phyloP scores from a whole-genome alignment of 2,329 filamentous ascomycete genomes.

The Plenodomus lindquistii region DNA sequence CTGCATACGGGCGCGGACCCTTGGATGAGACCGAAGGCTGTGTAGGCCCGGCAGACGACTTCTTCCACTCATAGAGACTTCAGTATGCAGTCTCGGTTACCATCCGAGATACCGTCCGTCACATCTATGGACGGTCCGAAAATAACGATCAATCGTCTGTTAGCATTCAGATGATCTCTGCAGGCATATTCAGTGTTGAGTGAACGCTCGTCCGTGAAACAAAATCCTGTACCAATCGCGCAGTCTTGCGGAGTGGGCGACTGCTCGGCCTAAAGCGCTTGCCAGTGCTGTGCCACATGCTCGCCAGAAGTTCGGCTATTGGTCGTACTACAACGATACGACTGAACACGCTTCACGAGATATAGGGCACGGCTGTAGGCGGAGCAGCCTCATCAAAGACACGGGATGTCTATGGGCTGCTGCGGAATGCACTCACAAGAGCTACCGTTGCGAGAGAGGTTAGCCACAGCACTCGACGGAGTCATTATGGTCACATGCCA shows the following conservation, averaged over 20 bases:
- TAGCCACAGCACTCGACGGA: conserved; percentile 24
- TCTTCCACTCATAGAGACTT: conserved; percentile 19
- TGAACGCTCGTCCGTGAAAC: conserved; percentile 6
- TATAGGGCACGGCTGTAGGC: neutral
- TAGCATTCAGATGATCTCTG: conserved; percentile 8
- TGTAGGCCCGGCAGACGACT: conserved; percentile 13
- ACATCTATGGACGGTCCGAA: conserved; percentile 10
- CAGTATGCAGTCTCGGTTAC: conserved; percentile 24
- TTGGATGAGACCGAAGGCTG: conserved; percentile 24
- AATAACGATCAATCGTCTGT: conserved; percentile 25
- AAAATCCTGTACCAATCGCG: conserved; percentile 3
- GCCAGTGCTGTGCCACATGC: neutral
- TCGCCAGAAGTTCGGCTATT: neutral
- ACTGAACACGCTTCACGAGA: conserved; percentile 3
- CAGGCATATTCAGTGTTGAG: conserved; percentile 10
- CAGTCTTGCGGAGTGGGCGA: conserved; percentile 6
- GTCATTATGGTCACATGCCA: conserved; percentile 19
- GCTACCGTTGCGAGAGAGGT: neutral
- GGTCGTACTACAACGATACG: neutral
- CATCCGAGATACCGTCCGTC: conserved; percentile 22
- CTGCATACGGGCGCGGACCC: conserved; percentile 18
- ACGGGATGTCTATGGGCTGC: neutral
- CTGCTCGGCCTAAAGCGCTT: neutral
- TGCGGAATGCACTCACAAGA: neutral
- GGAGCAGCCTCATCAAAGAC: conserved; percentile 7